Percentiles rank a stretch among this genome's conserved stretches.
These are phyloP conservation scores for Ogataea ganodermae DNA, from an alignment of 805 yeast genomes.

Conservation along the genomic window DNA sequence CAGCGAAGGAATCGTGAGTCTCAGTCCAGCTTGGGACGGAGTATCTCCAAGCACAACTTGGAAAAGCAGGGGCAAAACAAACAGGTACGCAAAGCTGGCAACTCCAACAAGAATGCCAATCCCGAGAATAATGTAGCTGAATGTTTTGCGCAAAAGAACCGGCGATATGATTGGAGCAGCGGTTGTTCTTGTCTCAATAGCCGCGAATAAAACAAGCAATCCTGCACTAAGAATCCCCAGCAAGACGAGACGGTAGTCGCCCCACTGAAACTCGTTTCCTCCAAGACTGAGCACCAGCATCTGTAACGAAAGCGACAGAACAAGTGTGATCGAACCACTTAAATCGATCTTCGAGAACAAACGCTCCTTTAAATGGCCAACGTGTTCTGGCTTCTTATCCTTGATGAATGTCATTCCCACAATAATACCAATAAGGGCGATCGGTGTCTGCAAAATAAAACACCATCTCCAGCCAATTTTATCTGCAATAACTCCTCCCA, in stretches of 20 bases:
- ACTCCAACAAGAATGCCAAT: conserved; percentile 41
- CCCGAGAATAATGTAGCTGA: conserved; percentile 30
- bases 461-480: conserved; percentile 63
- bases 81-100: conserved; percentile 42
- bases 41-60: conserved; percentile 44
- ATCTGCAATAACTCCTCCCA: conserved; percentile 55
- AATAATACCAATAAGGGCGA: conserved; percentile 36
- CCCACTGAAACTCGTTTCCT: conserved; percentile 20
- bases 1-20: conserved; percentile 43
- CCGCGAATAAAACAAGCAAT: conserved; percentile 9
- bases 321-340: conserved; percentile 16
- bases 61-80: conserved; percentile 44
- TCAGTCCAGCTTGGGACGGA: conserved; percentile 42
- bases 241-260: conserved; percentile 10
- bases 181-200: too few species aligned
- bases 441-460: conserved; percentile 49
- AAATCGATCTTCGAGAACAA: conserved; percentile 14
- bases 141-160: conserved; percentile 25
- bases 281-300: conserved; percentile 16
- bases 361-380: neutral
- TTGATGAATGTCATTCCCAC: too few species aligned
- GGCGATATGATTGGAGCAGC: conserved; percentile 25
- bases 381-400: too few species aligned
- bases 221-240: conserved; percentile 7
- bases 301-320: conserved; percentile 17